Evolutionary conservation across 2,329 filamentous ascomycete genomes (phyloP), one percentile per base, ranked within the genome.

Genomic region (Trichoderma breve): DNA sequence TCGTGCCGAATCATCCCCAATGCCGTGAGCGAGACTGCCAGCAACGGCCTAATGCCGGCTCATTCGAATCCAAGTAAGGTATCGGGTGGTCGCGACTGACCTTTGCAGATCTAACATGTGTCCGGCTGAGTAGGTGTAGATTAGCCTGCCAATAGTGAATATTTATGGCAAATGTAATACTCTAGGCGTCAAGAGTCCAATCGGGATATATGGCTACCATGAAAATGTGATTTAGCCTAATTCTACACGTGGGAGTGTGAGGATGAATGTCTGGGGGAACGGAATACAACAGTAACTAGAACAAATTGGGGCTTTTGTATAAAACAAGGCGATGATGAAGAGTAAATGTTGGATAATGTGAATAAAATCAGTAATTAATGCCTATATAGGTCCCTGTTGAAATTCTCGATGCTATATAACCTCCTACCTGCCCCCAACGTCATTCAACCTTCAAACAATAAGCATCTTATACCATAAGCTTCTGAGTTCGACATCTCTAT

Each of bases 61-160:
- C 21, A 53, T 53, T 53, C 21, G 47, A 53, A 24, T 21, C 43
- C 53, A 65, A 12, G 32, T 55, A 9, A 47, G n/a, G 1, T 5
- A 43, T 60, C 53, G 53, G 53, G n/a, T 14, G 53, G 53, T 68
- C 65, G 53, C 30, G 65, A 55, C 53, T 32, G 34, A 36, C 53
- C 24, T 43, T 43, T 68, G 65, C 18, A 60, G 34, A 68, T 68
- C 65, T 68, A 55, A 55, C 34, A 34, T 68, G 65, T 55, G 34
- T 68, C 53, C 55, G 65, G 65, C 34, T 58, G 55, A 68, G 53
- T 30, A 32, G 30, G 18, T 32, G 53, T 18, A 28, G 18, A 68
- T 68, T 68, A 68, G 65, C 65, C 65, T 68, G 9, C 65, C 63
- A 65, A 65, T 55, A 4, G 12, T 21, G 11, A 24, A 53, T 53